phyloP scores from a whole-genome alignment of 192 early-diverging fungal genomes.

The Linnemannia zychae region DNA sequence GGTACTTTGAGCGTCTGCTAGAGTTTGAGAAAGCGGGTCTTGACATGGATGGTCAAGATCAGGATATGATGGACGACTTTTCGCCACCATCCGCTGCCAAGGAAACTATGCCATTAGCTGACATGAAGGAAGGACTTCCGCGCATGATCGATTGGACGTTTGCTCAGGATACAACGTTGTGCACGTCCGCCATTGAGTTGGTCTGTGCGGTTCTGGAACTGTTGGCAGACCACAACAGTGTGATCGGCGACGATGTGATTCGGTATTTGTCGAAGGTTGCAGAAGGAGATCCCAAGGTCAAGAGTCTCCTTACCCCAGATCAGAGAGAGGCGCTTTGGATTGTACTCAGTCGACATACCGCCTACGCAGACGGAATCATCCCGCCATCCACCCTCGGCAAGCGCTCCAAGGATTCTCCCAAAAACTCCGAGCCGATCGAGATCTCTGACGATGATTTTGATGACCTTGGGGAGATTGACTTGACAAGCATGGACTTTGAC shows the following conservation, averaged over 20 bases:
- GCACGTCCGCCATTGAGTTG: constrained; percentile 33
- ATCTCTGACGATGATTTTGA: constrained; percentile 61
- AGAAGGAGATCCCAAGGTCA: constrained; percentile 20
- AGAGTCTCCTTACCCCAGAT: constrained; percentile 25
- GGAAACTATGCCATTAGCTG: constrained; percentile 46
- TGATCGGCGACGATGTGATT: constrained; percentile 17
- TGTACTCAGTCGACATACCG: constrained; percentile 35
- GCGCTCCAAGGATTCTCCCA: background rate
- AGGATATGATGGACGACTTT: constrained; percentile 20
- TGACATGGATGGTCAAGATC: constrained; percentile 21
- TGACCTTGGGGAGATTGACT: constrained; percentile 52
- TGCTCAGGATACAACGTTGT: constrained; percentile 41
- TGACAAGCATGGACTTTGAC: constrained; percentile 55
- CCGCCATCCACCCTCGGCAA: background rate
- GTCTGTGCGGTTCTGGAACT: constrained; percentile 37
- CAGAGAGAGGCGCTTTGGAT: constrained; percentile 34
- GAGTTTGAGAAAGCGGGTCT: constrained; percentile 47
- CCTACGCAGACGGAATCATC: constrained; percentile 4
- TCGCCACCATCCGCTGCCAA: background rate
- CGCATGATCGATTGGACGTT: constrained; percentile 42
- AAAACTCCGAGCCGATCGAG: constrained; percentile 23
- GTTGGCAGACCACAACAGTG: constrained; percentile 34
- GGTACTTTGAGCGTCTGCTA: constrained; percentile 44
- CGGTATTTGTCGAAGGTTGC: constrained; percentile 26
- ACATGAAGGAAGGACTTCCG: constrained; percentile 28